phyloP scores from a whole-genome alignment of 352 stramenopile genomes.

The Pythium utonaiense region DNA sequence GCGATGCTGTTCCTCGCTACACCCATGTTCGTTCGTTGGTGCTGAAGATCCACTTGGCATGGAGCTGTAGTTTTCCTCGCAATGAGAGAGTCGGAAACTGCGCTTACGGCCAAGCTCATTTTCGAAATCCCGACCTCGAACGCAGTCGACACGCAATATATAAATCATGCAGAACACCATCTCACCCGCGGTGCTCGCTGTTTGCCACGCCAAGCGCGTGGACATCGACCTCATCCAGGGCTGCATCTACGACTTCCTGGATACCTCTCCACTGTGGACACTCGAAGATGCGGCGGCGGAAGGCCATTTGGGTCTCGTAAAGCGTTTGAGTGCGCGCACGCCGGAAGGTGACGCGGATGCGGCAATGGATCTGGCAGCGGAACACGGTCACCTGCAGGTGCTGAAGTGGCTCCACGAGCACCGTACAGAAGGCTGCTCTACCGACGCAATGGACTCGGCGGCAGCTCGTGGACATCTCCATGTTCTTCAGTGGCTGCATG shows the following conservation, averaged over 20 bases:
- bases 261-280: constrained; percentile 15
- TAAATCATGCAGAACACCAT: not conserved
- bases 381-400: constrained; percentile 26
- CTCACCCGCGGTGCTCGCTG: constrained; percentile 16
- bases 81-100: too few species aligned
- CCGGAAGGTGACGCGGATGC: constrained; percentile 9
- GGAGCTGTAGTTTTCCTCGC: too few species aligned
- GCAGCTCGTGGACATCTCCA: constrained; percentile 11
- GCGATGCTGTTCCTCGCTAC: too few species aligned
- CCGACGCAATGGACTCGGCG: constrained; percentile 20
- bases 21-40: too few species aligned
- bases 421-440: constrained; percentile 12
- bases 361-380: constrained; percentile 29
- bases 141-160: not conserved
- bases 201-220: constrained; percentile 7
- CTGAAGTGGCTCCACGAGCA: constrained; percentile 23
- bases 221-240: constrained; percentile 18
- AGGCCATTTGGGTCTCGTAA: constrained; percentile 16
- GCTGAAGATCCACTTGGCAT: too few species aligned
- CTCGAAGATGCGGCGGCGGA: constrained; percentile 17
- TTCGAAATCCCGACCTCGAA: not conserved
- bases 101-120: too few species aligned
- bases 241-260: constrained; percentile 19
- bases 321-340: constrained; percentile 12
- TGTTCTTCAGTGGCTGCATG: constrained; percentile 15